These are phyloP conservation scores for Ampelomyces quisqualis DNA, from an alignment of 2,329 filamentous ascomycete genomes.

Conservation along the genomic window DNA sequence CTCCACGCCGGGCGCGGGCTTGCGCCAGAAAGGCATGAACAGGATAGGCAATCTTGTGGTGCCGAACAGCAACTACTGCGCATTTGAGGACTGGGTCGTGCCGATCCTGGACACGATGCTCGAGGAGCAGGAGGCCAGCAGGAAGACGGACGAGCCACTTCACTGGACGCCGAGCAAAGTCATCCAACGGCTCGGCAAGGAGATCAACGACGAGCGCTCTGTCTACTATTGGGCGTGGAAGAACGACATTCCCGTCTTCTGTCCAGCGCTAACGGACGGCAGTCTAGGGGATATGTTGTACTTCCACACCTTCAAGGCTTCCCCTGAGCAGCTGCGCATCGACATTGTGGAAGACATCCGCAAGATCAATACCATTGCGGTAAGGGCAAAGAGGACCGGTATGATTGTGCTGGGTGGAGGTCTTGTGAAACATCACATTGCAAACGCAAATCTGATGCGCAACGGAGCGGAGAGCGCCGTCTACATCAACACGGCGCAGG, in stretches of 20 bases:
- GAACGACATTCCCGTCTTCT: conserved; percentile 96
- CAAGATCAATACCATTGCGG: conserved; percentile 86
- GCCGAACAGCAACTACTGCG: conserved; percentile 95
- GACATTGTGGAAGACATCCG: conserved; percentile 95
- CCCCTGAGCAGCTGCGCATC: conserved; percentile 75
- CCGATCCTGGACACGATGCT: conserved; percentile 95
- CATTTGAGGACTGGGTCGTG: conserved; percentile 96
- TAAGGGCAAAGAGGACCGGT: conserved; percentile 81
- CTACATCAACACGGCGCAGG: conserved; percentile 95
- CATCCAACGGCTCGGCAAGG: conserved; percentile 83
- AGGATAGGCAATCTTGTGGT: conserved; percentile 95
- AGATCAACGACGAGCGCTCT: conserved; percentile 88
- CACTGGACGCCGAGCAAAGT: conserved; percentile 95
- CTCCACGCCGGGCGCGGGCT: conserved; percentile 69
- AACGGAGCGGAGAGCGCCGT: conserved; percentile 97
- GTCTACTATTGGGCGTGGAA: conserved; percentile 98
- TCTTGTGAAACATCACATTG: conserved; percentile 97
- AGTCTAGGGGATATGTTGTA: conserved; percentile 97
- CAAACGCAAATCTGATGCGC: conserved; percentile 95
- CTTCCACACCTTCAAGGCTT: conserved; percentile 93
- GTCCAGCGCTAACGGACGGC: conserved; percentile 91
- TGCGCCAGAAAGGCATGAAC: conserved; percentile 86
- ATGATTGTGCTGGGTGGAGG: conserved; percentile 96
- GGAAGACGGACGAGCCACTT: conserved; percentile 64
- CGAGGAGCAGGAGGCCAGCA: conserved; percentile 83